phyloP scores from a whole-genome alignment of 495 filamentous ascomycete species.

The Beverwykella pulmonaria region DNA sequence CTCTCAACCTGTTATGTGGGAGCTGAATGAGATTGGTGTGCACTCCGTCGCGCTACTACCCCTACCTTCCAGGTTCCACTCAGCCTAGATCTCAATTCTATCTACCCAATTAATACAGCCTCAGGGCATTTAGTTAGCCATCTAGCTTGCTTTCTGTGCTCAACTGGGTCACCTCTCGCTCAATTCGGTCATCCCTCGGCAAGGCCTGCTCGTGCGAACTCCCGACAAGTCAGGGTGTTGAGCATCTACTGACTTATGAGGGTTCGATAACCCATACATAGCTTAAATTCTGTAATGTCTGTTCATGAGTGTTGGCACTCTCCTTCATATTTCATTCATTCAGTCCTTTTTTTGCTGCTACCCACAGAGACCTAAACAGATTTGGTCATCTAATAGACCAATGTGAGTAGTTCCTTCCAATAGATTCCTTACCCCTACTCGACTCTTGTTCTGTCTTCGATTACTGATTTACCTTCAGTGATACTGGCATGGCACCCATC shows the following conservation, averaged over 20 bases:
- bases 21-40: slow-evolving; percentile 17
- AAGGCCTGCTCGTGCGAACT: neutral
- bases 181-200: neutral
- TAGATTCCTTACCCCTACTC: neutral
- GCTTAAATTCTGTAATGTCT: neutral
- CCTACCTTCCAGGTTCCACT: neutral
- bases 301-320: slow-evolving; percentile 12
- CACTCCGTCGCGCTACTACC: neutral
- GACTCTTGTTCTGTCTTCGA: neutral
- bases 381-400: neutral
- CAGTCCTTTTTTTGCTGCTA: slow-evolving; percentile 25
- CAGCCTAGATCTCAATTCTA: neutral
- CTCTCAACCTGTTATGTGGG: neutral
- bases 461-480: neutral
- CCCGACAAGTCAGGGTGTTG: neutral
- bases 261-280: slow-evolving; percentile 7
- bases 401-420: neutral
- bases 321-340: slow-evolving; percentile 3
- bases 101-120: neutral
- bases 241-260: slow-evolving; percentile 4
- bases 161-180: neutral
- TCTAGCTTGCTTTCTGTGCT: neutral
- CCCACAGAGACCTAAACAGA: neutral
- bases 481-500: slow-evolving; percentile 9
- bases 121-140: neutral